These are phyloP conservation scores for Pichia deserticola DNA, from an alignment of 805 yeast species.

Conservation along the genomic window DNA sequence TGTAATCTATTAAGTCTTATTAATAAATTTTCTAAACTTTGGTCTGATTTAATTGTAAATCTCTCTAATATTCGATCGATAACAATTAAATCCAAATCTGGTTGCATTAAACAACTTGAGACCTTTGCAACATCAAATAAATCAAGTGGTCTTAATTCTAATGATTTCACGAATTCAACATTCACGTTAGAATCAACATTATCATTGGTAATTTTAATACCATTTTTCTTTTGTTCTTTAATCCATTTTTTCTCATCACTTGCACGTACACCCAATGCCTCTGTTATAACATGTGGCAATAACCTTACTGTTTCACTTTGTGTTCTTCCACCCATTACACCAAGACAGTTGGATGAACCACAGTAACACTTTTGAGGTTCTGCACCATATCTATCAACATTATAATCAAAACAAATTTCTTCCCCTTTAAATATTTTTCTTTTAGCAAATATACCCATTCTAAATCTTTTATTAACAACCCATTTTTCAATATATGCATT, in stretches of 20 bases:
- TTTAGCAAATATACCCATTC: slow-evolving; percentile 93
- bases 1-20: slow-evolving; percentile 65
- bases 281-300: slow-evolving; percentile 75
- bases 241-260: slow-evolving; percentile 68
- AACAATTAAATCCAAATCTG: slow-evolving; percentile 61
- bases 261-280: slow-evolving; percentile 72
- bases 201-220: slow-evolving; percentile 41
- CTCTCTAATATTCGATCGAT: slow-evolving; percentile 63
- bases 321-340: slow-evolving; percentile 93
- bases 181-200: slow-evolving; percentile 52
- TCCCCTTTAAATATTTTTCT: slow-evolving; percentile 68
- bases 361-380: slow-evolving; percentile 91
- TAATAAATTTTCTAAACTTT: slow-evolving; percentile 34
- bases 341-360: slow-evolving; percentile 87
- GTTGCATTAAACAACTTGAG: slow-evolving; percentile 68
- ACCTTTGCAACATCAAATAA: slow-evolving; percentile 66
- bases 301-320: slow-evolving; percentile 87
- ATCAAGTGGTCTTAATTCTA: slow-evolving; percentile 45
- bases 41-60: slow-evolving; percentile 34
- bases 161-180: slow-evolving; percentile 53
- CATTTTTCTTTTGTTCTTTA: slow-evolving; percentile 45
- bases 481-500: slow-evolving; percentile 94
- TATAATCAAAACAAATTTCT: slow-evolving; percentile 87
- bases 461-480: slow-evolving; percentile 84
- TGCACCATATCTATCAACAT: slow-evolving; percentile 95